Conservation (phyloP, 1,139 yeast species). For the Starmera stellimalicola region DNA sequence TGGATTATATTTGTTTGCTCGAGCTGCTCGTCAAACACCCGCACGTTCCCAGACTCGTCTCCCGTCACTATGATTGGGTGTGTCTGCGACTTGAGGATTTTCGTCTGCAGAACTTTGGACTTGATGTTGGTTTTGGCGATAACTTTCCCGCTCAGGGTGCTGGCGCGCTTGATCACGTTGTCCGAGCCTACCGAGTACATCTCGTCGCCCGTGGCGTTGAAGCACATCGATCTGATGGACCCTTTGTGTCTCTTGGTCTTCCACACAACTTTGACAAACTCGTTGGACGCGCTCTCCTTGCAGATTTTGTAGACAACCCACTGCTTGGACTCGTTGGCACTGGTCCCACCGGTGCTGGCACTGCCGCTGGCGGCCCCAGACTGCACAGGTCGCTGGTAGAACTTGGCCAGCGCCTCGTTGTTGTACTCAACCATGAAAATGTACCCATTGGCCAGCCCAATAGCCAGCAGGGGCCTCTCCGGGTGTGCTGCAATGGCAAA, state of each 20-base stretch:
- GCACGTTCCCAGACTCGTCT: conserved; percentile 65
- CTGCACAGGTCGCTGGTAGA: conserved; percentile 6
- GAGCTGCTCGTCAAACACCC: conserved; percentile 45
- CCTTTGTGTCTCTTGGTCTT: conserved; percentile 86
- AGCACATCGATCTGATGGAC: conserved; percentile 66
- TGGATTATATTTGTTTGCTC: conserved; percentile 33
- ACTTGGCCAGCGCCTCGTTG: conserved; percentile 32
- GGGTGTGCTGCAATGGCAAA: conserved; percentile 83
- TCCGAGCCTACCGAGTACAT: conserved; percentile 75
- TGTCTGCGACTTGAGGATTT: conserved; percentile 51
- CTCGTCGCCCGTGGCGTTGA: conserved; percentile 38
- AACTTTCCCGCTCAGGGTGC: conserved; percentile 68
- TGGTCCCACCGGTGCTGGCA: conserved; percentile 19
- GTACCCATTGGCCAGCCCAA: conserved; percentile 79
- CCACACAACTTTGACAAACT: conserved; percentile 46
- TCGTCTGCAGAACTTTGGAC: conserved; percentile 41
- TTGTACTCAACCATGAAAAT: conserved; percentile 50
- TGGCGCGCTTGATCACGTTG: conserved; percentile 67
- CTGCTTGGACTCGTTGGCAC: conserved; percentile 24
- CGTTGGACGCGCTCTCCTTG: conserved; percentile 23
- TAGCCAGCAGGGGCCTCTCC: conserved; percentile 46
- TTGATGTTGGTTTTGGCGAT: conserved; percentile 36
- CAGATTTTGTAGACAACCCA: conserved; percentile 35
- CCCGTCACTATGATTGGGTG: conserved; percentile 67
- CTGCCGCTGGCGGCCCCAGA: too few relatives aligned